Percentiles rank a stretch among this genome's conserved stretches.
phyloP scores from a whole-genome alignment of 345 rosid genomes.

The Orychophragmus violaceus region DNA sequence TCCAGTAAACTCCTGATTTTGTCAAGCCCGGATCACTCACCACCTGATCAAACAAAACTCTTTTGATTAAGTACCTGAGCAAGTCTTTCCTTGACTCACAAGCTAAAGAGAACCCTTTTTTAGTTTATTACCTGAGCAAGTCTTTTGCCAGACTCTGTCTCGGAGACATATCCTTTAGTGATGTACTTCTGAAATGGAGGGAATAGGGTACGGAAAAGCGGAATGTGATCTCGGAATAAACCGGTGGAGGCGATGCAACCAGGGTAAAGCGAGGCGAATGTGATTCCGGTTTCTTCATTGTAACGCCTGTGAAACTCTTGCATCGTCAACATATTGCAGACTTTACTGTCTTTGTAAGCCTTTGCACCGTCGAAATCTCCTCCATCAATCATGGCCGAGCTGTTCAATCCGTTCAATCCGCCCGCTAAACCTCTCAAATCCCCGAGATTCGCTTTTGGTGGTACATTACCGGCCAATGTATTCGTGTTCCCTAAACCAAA shows the following conservation, averaged over 20 bases:
- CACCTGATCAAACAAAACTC: slow-evolving; percentile 40
- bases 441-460: slow-evolving; percentile 95
- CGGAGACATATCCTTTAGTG: slow-evolving; percentile 93
- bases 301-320: slow-evolving; percentile 92
- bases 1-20: slow-evolving; percentile 95
- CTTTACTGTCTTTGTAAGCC: slow-evolving; percentile 98
- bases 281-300: slow-evolving; percentile 79
- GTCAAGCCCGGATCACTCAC: slow-evolving; percentile 95
- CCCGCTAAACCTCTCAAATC: slow-evolving; percentile 87
- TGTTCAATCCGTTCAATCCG: slow-evolving; percentile 78
- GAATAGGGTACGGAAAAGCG: slow-evolving; percentile 82
- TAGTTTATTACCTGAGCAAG: slow-evolving; percentile 47
- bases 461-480: slow-evolving; percentile 93
- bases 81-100: neutral
- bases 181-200: slow-evolving; percentile 98
- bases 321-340: slow-evolving; percentile 95
- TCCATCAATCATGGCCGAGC: slow-evolving; percentile 84
- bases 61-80: neutral
- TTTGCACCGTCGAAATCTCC: slow-evolving; percentile 95
- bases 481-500: slow-evolving; percentile 70
- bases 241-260: slow-evolving; percentile 98
- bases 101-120: neutral
- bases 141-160: slow-evolving; percentile 85
- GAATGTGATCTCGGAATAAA: slow-evolving; percentile 94
- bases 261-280: slow-evolving; percentile 86